A percentile compares a stretch with the other conserved stretches of the same genome.
phyloP scores from a whole-genome alignment of 2,329 filamentous ascomycete species.

The Exophiala sideris region DNA sequence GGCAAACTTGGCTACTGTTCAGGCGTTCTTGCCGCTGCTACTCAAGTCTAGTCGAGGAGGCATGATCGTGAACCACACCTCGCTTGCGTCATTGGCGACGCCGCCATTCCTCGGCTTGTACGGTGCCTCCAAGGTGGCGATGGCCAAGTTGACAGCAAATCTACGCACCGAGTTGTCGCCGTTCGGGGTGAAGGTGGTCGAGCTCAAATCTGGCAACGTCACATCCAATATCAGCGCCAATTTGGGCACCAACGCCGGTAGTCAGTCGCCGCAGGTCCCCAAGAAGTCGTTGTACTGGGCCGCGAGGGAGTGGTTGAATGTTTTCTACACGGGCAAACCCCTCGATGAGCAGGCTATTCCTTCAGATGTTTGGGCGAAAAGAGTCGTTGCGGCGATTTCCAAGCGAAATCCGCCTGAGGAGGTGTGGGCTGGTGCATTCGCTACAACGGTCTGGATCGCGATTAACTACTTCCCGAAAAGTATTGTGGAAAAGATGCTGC shows the following conservation, averaged over 20 bases:
- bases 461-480: neutral
- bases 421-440: constrained; percentile 13
- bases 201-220: constrained; percentile 25
- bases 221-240: constrained; percentile 38
- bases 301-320: constrained; percentile 35
- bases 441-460: constrained; percentile 3
- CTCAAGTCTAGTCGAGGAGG: constrained; percentile 9
- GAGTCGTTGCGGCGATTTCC: constrained; percentile 53
- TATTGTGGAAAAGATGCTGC: neutral
- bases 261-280: constrained; percentile 31
- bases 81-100: constrained; percentile 23
- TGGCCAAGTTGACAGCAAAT: constrained; percentile 56
- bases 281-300: constrained; percentile 52
- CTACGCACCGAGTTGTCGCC: constrained; percentile 34
- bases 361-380: constrained; percentile 52
- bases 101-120: constrained; percentile 35
- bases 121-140: constrained; percentile 50
- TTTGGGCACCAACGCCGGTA: neutral
- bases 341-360: constrained; percentile 45
- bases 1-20: constrained; percentile 35
- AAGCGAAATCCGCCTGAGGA: constrained; percentile 38
- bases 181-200: constrained; percentile 31
- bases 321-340: neutral
- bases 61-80: constrained; percentile 30
- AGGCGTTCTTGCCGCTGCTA: constrained; percentile 28